Evolutionary conservation across 1,139 yeast species (phyloP), one percentile per base, ranked within the genome.

Genomic region (Blastobotrys raffinosifermentans): DNA sequence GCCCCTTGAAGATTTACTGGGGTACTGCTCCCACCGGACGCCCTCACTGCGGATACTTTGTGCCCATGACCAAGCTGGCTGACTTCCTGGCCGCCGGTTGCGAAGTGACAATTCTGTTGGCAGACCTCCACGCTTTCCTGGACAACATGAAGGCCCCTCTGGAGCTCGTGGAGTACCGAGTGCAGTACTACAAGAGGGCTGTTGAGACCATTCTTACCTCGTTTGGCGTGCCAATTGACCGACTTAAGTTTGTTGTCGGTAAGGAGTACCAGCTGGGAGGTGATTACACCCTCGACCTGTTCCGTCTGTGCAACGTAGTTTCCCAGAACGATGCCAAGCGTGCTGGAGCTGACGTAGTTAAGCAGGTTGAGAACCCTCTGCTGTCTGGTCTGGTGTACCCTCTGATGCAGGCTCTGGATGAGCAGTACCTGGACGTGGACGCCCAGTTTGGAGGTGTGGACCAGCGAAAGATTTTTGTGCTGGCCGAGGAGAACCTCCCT

Each of bases 331-430:
- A 89, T 58, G 96, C 97, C 49, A 86, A 86, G 69, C 80, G 98
- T 63, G 99, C 99, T 1, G 99, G 99, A 59, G 98, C 99, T 10
- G 99, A 93, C 64, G 99, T 93, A 41, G 99, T 93, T 47, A 93
- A 93, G 63, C 98, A 93, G 67, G 96, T 89, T 37, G 79, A 86
- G 31, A 87, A 87, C 63, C 98, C 98, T 23, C 73, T 89, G 49
- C 74, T 93, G 47, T 80, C 94, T 22, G 98, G 98, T 4, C 75
- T 93, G 61, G 85, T 93, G 53, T 93, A 93, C 64, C 99, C 99
- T 38, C 75, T 93, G 57, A 91, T 93, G 98, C 99, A 93, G 67
- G 96, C 97, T 2, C 73, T 93, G 45, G 99, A 93, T 63, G 99
- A 93, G 66, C 82, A 93, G 57, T 80, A 81, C 62, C 75, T 93